Conservation (phyloP, 176 grass and related monocot genomes). For the bread wheat (Triticum aestivum) region IWGSC_CS_RefSeq_v2.1 NC_057806.1:520636597-520637096, state of each 20-base stretch:
- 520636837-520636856: slow-evolving; percentile 53
- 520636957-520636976: slow-evolving; percentile 45
- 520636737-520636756: slow-evolving; percentile 29
- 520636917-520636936: not conserved
- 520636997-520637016: not conserved
- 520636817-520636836: slow-evolving; percentile 53
- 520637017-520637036: not conserved
- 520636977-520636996: not conserved
- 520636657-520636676: slow-evolving; percentile 44
- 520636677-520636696: slow-evolving; percentile 15
- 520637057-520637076: not conserved
- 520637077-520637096: not conserved
- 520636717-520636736: slow-evolving; percentile 16
- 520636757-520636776: slow-evolving; percentile 63
- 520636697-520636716: not conserved
- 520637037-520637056: not conserved
- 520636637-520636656: not conserved
- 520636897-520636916: slow-evolving; percentile 50
- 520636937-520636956: slow-evolving; percentile 2
- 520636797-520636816: slow-evolving; percentile 55
- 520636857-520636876: slow-evolving; percentile 81
- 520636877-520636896: slow-evolving; percentile 37
- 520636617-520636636: not conserved
- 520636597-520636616: slow-evolving; percentile 29
- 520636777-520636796: slow-evolving; percentile 43